Base-by-base conservation (phyloP, 2,329 filamentous ascomycete species). In the Fusarium bactridioides region DNA sequence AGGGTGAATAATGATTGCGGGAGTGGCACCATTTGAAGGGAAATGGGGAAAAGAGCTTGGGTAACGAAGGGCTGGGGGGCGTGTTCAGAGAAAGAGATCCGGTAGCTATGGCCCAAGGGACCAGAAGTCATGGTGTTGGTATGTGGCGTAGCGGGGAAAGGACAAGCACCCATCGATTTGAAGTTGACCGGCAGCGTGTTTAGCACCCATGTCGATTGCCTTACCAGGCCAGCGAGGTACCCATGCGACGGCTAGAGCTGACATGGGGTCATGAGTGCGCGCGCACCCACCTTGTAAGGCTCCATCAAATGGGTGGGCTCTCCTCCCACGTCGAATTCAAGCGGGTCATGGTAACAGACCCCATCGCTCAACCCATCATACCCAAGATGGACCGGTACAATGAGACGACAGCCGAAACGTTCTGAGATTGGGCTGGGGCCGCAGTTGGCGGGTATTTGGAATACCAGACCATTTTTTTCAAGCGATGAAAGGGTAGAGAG, bases 71-170 rank as follows among this genome's bases (percentile, higher is more conserved):
- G 51, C 50, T 38, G 58, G 63, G 71, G 74, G 71, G 68, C 40
- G 69, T 61, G 66, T 65, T 62, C 48, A 43, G 37, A 68, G 48
- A 40, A 41, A 64, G 51, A 75, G 71, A 75, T 73, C 69, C 67
- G 59, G 70, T 67, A 69, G 69, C 66, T 66, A 77, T 72, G 61
- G 66, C 62, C 69, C 73, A 76, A 73, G 73, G 76, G 72, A 74
- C 73, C 73, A 64, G 51, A 70, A 70, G 74, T 55, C 68, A 76
- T 59, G 68, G 75, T 69, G 76, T 74, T 75, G 73, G 70, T 62
- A 65, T 76, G 76, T 74, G 74, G 76, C 76, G 77, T 80, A 78
- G 79, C 72, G 76, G 76, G 74, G 71, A 73, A 72, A 43, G 67
- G 74, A 72, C 69, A 75, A 77, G 73, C 65, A 67, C 56, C 55